Evolutionary conservation across 208 protist genomes (phyloP), one percentile per base, ranked within the genome.

Genomic region (Trypanosoma boissoni): DNA sequence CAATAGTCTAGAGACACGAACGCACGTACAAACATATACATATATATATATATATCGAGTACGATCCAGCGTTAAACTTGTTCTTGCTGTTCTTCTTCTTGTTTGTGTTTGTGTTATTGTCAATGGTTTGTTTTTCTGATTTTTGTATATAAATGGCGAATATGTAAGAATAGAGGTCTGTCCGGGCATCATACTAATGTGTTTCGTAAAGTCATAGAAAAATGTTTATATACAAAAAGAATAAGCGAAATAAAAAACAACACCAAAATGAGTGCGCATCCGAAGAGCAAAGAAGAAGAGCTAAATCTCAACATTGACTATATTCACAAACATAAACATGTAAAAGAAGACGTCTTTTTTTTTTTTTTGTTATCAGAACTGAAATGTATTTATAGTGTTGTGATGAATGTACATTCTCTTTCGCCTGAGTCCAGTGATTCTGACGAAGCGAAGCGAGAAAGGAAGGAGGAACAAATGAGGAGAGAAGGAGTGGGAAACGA

Each of bases 91-190:
- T 57, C 27, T 43, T 57, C 39, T 41, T 24, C 44, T 23, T 36
- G 20, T 45, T 50, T 7, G 18, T 49, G 18, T 43, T 61, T 8
- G 27, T 36, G 28, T 31, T 49, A n/a, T n/a, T n/a, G n/a, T n/a
- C n/a, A n/a, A n/a, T n/a, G n/a, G n/a, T 37, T 41, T 49, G 31
- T 58, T 23, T 58, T 23, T 48, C 43, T 31, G 16, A 42, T 39
- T 3, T 9, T 58, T 58, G 16, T 58, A 28, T 58, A 48, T 9
- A 23, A 58, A 26, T 58, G 10, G n/a, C n/a, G n/a, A n/a, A n/a
- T n/a, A n/a, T n/a, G n/a, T n/a, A n/a, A n/a, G n/a, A n/a, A n/a
- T n/a, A n/a, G n/a, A n/a, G n/a, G n/a, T n/a, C n/a, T n/a, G n/a
- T n/a, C n/a, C n/a, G n/a, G n/a, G n/a, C n/a, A n/a, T n/a, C n/a